Evolutionary conservation across 1,284 basidiomycete genomes (phyloP), one percentile per base, ranked within the genome.

Genomic region (Marasmius fiardii): DNA sequence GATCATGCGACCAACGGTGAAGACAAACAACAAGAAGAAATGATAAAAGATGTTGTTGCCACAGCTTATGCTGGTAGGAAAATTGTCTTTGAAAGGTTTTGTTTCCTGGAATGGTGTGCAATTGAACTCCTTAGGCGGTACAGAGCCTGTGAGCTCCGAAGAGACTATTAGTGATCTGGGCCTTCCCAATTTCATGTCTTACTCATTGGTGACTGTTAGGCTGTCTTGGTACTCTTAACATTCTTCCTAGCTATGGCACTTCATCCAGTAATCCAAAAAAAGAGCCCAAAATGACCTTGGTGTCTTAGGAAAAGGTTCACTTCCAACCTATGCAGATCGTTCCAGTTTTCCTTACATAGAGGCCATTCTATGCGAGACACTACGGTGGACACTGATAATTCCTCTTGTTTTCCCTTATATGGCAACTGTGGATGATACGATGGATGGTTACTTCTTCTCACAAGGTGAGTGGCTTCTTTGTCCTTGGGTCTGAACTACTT

Each of bases 401-500:
- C 52, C 56, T 1, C 33, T 58, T 18, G 48, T 52, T 37, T 24
- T 54, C n/a, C 34, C 34, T 7, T 33, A 54, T 18, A n/a, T 26
- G 20, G 52, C 52, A 14, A 18, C 34, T 8, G 21, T 28, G 16
- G 52, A 44, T 26, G 52, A 54, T 23, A 47, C 43, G 4, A 28
- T 44, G n/a, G 44, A 54, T 14, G 52, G 52, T 7, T 54, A 47
- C 43, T 33, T 33, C n/a, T 21, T n/a, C n/a, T n/a, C n/a, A n/a
- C n/a, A n/a, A n/a, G n/a, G n/a, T n/a, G n/a, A n/a, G n/a, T n/a
- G n/a, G 59, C 20, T 37, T 53, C 34, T 20, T 39, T 41, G n/a
- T n/a, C n/a, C n/a, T n/a, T n/a, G n/a, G n/a, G n/a, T 11, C 48
- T 51, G 4, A 61, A 61, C 31, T 21, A 56, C 7, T 63, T 58